These are phyloP conservation scores for Fonsecaea erecta DNA, from an alignment of 2,329 filamentous ascomycete genomes.

Conservation along the genomic window DNA sequence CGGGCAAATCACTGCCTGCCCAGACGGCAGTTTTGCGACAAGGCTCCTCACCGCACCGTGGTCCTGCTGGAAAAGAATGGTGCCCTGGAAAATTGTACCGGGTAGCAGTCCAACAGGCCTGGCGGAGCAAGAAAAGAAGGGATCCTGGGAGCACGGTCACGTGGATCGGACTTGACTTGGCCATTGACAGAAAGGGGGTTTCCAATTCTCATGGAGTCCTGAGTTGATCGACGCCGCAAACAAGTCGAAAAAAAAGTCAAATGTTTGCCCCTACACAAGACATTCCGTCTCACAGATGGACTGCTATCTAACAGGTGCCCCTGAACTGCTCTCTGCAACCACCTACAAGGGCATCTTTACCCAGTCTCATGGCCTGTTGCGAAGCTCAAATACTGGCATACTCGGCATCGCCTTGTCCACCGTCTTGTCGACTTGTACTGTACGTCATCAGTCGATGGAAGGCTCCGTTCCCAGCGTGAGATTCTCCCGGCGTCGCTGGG, in stretches of 20 bases:
- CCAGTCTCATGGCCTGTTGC: neutral
- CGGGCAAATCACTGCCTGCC: neutral
- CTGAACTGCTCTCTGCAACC: neutral
- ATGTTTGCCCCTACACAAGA: neutral
- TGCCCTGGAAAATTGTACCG: neutral
- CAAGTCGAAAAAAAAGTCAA: too few relatives aligned
- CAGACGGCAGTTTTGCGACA: too few relatives aligned
- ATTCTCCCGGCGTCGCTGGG: constrained; percentile 11
- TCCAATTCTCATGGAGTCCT: neutral
- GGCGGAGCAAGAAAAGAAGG: neutral
- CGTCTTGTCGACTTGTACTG: neutral
- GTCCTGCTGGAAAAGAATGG: too few relatives aligned
- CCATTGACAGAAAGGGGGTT: neutral
- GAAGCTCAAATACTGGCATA: neutral
- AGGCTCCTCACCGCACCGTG: too few relatives aligned
- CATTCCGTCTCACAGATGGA: neutral
- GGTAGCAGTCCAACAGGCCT: too few relatives aligned
- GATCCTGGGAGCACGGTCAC: neutral
- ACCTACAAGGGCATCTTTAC: neutral
- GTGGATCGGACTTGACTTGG: neutral
- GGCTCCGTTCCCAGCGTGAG: neutral
- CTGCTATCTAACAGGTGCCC: neutral
- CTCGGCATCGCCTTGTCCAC: constrained; percentile 12
- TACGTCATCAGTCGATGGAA: neutral
- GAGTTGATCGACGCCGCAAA: too few relatives aligned